Base-by-base conservation (phyloP, 768 basidiomycete species). In the Tulasnella sp. region DNA sequence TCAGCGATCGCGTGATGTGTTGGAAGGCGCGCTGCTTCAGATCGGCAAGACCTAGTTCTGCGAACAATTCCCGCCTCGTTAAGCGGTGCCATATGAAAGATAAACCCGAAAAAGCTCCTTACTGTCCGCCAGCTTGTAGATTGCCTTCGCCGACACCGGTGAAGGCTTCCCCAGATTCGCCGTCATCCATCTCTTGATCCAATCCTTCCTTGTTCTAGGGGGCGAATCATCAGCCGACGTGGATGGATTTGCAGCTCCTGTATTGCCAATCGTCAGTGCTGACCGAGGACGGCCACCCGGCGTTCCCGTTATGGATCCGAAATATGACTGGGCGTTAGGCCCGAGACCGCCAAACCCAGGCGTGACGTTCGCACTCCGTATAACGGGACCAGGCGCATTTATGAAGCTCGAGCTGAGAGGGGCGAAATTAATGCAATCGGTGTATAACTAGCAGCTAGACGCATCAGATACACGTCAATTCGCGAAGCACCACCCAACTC, bases 91-190 rank as follows among this genome's bases (percentile, higher is more conserved):
- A 52, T 16, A 52, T 74, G n/a, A 62, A 39, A 46, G 36, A 58
- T 34, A 39, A 48, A 31, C 39, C 12, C 44, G 16, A 16, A 38
- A 19, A 71, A 34, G n/a, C 10, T 24, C 86, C 92, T 83, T 81
- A 94, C 94, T 90, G 83, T 96, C 95, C 24, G 95, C 95, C 39
- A 95, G 88, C 74, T 93, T 88, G 83, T 94, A 96, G 12, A 91
- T 90, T 3, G 94, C 92, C 84, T 96, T 96, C 19, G 94, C 93
- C 39, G 93, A 94, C 82, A 93, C 94, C 0, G 91, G 91, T n/a
- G 88, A 86, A 1, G 93, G 92, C 71, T 89, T 87, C 16, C 88
- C 88, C 4, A 91, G 90, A 82, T 93, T 88, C 75, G 86, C 86
- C 71, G 85, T 85, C 83, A 88, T 87, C 94, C 94, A 96, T 71